Percentiles rank a stretch among this genome's conserved stretches.
These are phyloP conservation scores for Fraxinus greggii DNA, from an alignment of 305 asterid species.

Conservation along the genomic window DNA sequence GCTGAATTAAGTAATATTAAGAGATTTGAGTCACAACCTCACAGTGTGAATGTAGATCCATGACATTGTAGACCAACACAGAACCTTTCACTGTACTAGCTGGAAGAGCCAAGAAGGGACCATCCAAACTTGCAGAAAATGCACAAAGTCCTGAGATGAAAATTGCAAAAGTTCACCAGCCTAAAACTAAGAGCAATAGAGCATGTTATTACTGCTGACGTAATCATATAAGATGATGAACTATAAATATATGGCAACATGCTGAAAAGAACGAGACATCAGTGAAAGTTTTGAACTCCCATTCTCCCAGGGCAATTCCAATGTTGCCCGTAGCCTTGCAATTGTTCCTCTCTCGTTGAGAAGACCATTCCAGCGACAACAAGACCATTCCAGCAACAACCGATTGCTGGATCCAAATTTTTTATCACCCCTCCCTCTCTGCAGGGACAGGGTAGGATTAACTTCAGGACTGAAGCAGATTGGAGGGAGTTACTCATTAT, in stretches of 20 bases:
- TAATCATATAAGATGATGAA: constrained; percentile 3
- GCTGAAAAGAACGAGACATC: neutral
- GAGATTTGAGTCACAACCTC: constrained; percentile 55
- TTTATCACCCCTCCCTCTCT: neutral
- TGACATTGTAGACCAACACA: constrained; percentile 74
- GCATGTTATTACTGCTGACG: constrained; percentile 7
- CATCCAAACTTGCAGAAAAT: constrained; percentile 67
- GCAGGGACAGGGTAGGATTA: constrained; percentile 13
- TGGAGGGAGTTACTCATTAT: neutral
- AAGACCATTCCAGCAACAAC: constrained; percentile 11
- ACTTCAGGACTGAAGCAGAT: neutral
- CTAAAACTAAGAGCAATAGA: constrained; percentile 8
- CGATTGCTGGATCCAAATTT: constrained; percentile 2
- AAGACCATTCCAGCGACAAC: constrained; percentile 10
- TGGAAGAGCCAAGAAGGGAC: constrained; percentile 90
- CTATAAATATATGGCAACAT: neutral
- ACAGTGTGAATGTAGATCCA: constrained; percentile 74
- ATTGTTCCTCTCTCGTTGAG: neutral
- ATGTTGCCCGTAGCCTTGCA: neutral
- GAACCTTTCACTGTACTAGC: constrained; percentile 77
- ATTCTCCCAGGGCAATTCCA: neutral
- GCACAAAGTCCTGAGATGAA: constrained; percentile 75
- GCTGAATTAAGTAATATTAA: constrained; percentile 12
- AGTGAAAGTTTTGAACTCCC: neutral
- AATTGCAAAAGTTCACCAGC: constrained; percentile 18